Evolutionary conservation across 352 stramenopile genomes (phyloP), one percentile per base, ranked within the genome.

Genomic region (Phytophthora quininea): DNA sequence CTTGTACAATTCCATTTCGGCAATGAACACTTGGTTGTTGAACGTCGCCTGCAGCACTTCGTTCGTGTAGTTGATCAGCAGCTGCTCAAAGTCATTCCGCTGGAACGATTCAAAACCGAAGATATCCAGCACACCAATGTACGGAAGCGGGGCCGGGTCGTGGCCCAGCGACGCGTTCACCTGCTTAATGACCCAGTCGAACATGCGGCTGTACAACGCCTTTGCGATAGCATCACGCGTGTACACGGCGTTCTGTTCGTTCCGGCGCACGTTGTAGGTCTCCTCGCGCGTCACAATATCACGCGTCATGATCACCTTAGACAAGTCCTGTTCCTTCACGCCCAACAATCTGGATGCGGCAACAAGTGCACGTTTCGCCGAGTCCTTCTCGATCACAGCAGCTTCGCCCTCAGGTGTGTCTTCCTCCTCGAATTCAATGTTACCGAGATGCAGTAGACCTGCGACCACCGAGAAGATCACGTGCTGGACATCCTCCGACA

Each of bases 391-490:
- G 48, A 95, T 83, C n/a, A 90, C 77, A 0, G 81, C 84, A 30
- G 86, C 88, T 61, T 96, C 79, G 33, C 86, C 86, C 54, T 96
- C 87, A 3, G 87, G 67, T 24, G 88, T 91, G 56, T 97, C 89
- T 69, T 96, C 88, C 55, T 96, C 88, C 42, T 97, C 87, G 69
- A 99, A 98, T 12, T 96, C 79, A 35, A 99, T 87, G 81, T 99
- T 99, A 52, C 97, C 97, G 38, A 99, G 83, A 77, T 99, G 97
- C 46, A 99, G 71, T 37, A 99, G 82, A 58, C 92, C 96, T 0
- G 95, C 96, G 59, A 98, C 82, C 49, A 99, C 87, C 30, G 79
- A 88, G 76, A 99, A 98, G 5, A 99, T 90, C 12, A 82, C 65
- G 40, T 93, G 78, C 64, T 95, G 85, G 58, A 90, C 71, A 43